Conservation (phyloP, 371 early-diverging fungal species). For the Lichtheimia hyalospora region DNA sequence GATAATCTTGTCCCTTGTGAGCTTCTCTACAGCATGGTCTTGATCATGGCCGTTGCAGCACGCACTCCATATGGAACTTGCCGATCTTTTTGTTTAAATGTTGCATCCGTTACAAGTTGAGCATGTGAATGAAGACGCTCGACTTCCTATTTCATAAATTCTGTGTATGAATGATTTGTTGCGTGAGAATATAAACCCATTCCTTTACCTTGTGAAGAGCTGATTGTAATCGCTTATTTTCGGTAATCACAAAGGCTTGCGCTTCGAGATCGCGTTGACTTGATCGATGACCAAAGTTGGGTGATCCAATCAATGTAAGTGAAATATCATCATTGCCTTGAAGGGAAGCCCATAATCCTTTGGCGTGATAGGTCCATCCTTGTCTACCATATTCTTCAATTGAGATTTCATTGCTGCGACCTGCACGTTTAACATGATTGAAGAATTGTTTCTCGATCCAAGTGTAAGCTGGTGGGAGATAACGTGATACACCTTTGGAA, state of each 20-base stretch:
- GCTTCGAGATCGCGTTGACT: constrained; percentile 89
- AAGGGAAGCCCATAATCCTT: constrained; percentile 66
- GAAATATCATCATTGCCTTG: constrained; percentile 43
- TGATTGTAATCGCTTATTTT: constrained; percentile 52
- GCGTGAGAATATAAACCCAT: too few relatives aligned
- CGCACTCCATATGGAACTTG: constrained; percentile 50
- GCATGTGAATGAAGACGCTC: constrained; percentile 37
- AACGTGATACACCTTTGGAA: constrained; percentile 83
- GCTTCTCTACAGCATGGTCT: constrained; percentile 48
- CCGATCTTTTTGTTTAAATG: constrained; percentile 39
- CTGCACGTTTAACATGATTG: constrained; percentile 31
- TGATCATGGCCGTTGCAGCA: constrained; percentile 43
- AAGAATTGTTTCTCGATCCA: constrained; percentile 70
- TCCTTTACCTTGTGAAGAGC: constrained; percentile 60
- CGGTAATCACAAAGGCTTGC: constrained; percentile 75
- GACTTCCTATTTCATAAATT: constrained; percentile 36
- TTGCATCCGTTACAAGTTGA: constrained; percentile 33
- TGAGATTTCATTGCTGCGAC: constrained; percentile 49
- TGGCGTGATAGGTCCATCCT: constrained; percentile 94
- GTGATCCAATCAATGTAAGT: constrained; percentile 87
- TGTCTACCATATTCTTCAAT: constrained; percentile 71
- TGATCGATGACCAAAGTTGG: constrained; percentile 92
- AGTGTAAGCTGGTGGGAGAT: constrained; percentile 90
- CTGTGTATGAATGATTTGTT: too few relatives aligned
- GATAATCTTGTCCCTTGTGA: constrained; percentile 1